Evolutionary conservation across 2,329 filamentous ascomycete genomes (phyloP).

Genomic region (Whalleya microplaca): DNA sequence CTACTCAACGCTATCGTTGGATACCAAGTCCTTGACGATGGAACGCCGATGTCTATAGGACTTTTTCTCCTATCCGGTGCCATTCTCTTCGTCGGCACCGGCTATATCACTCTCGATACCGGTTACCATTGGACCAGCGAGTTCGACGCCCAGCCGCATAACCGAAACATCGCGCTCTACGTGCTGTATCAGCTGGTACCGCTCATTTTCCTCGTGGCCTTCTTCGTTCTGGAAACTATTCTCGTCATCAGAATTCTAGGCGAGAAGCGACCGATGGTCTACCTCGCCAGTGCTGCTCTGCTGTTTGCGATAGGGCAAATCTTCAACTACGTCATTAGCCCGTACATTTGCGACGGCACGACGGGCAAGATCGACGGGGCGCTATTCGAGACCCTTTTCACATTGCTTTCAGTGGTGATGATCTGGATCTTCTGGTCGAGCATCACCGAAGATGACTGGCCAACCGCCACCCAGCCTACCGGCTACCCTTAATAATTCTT

Average conservation of each 20-base stretch:
- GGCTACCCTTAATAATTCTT: slow-evolving; percentile 43
- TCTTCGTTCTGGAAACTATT: slow-evolving; percentile 80
- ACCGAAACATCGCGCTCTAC: slow-evolving; percentile 84
- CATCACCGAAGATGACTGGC: slow-evolving; percentile 99
- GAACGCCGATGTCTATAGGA: slow-evolving; percentile 80
- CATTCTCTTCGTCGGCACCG: slow-evolving; percentile 82
- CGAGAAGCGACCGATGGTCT: slow-evolving; percentile 91
- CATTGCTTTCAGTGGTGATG: slow-evolving; percentile 77
- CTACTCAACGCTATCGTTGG: slow-evolving; percentile 91
- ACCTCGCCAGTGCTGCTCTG: slow-evolving; percentile 72
- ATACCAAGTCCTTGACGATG: slow-evolving; percentile 92
- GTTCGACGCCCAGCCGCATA: slow-evolving; percentile 69
- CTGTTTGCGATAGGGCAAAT: slow-evolving; percentile 92
- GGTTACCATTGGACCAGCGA: slow-evolving; percentile 82
- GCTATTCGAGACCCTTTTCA: slow-evolving; percentile 92
- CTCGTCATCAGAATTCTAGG: slow-evolving; percentile 86
- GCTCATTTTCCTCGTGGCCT: slow-evolving; percentile 85
- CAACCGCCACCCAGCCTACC: slow-evolving; percentile 50
- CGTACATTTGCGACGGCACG: slow-evolving; percentile 85
- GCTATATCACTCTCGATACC: slow-evolving; percentile 94
- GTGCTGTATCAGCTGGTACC: slow-evolving; percentile 91
- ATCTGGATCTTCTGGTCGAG: slow-evolving; percentile 98
- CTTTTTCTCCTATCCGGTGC: slow-evolving; percentile 73
- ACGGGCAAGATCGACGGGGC: slow-evolving; percentile 88
- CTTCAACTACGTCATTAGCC: slow-evolving; percentile 94